Conservation (phyloP, 2,329 filamentous ascomycete species). For the Fusarium agapanthi region DNA sequence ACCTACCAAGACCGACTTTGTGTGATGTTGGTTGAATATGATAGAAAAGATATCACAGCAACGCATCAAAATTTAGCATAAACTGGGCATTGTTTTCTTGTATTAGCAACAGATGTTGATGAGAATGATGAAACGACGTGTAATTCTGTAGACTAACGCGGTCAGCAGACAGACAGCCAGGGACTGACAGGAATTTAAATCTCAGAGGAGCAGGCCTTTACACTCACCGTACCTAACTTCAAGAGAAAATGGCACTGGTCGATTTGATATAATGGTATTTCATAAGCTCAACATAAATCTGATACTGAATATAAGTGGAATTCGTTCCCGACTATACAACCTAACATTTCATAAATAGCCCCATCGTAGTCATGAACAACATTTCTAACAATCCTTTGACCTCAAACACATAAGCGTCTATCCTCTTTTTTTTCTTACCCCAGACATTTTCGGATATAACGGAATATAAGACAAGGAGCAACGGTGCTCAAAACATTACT, state of each 20-base stretch:
- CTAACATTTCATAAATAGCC: slow-evolving; percentile 10
- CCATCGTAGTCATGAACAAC: slow-evolving; percentile 21
- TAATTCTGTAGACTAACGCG: not conserved
- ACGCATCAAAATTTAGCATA: not conserved
- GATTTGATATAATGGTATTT: slow-evolving; percentile 4
- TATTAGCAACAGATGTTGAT: too few relatives aligned
- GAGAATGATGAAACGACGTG: not conserved
- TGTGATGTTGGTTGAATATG: not conserved
- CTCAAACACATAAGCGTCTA: slow-evolving; percentile 9
- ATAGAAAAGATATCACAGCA: not conserved
- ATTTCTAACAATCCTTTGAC: slow-evolving; percentile 13
- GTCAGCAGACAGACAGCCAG: not conserved
- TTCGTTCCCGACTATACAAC: slow-evolving; percentile 5
- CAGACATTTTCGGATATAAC: not conserved
- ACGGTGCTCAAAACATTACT: slow-evolving; percentile 3
- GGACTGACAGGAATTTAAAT: not conserved
- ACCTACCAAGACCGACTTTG: not conserved
- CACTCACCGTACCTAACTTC: not conserved
- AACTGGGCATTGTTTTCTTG: not conserved
- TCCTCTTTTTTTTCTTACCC: not conserved
- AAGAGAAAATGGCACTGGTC: not conserved
- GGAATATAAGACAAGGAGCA: not conserved
- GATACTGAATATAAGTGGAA: slow-evolving; percentile 26
- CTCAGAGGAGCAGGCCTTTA: not conserved
- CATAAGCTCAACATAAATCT: slow-evolving; percentile 6